Evolutionary conservation across 352 stramenopile species (phyloP).

Genomic region (Phytopythium mirpurense): DNA sequence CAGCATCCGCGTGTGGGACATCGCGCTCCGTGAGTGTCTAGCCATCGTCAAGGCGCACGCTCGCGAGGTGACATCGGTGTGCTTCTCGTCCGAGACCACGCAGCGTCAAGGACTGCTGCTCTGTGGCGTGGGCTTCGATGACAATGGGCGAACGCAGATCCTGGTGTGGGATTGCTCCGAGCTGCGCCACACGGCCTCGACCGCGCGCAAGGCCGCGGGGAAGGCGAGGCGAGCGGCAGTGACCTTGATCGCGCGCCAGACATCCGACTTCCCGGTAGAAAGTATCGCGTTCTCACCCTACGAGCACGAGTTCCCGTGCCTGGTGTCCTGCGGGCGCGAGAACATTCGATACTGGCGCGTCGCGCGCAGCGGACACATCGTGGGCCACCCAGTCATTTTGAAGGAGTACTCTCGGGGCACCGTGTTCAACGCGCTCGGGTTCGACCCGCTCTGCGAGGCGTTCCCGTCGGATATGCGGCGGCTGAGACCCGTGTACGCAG

Average conservation of each 20-base stretch:
- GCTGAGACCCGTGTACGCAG: slow-evolving; percentile 67
- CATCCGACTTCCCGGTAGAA: slow-evolving; percentile 80
- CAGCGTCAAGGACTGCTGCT: slow-evolving; percentile 24
- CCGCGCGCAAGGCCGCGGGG: neutral
- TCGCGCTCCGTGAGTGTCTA: slow-evolving; percentile 30
- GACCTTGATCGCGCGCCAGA: slow-evolving; percentile 69
- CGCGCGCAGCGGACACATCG: slow-evolving; percentile 42
- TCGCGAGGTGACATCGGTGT: slow-evolving; percentile 39
- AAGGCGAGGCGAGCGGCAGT: slow-evolving; percentile 6
- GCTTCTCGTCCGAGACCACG: slow-evolving; percentile 32
- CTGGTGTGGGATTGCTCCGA: slow-evolving; percentile 65
- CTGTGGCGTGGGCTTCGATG: slow-evolving; percentile 58
- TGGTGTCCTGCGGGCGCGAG: slow-evolving; percentile 88
- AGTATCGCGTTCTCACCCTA: slow-evolving; percentile 81
- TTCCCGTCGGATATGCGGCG: slow-evolving; percentile 54
- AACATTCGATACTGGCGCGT: slow-evolving; percentile 92
- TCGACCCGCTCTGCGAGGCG: slow-evolving; percentile 59
- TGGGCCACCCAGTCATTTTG: slow-evolving; percentile 78
- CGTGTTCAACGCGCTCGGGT: slow-evolving; percentile 81
- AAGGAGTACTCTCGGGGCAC: slow-evolving; percentile 87
- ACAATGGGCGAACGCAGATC: slow-evolving; percentile 63
- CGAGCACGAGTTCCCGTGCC: slow-evolving; percentile 36
- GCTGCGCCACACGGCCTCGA: slow-evolving; percentile 8
- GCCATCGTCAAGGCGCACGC: slow-evolving; percentile 43
- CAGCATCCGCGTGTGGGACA: slow-evolving; percentile 53